Percentiles rank a stretch among this genome's conserved stretches.
phyloP scores from a whole-genome alignment of 192 early-diverging fungal species.

The Lobosporangium transversale region DNA sequence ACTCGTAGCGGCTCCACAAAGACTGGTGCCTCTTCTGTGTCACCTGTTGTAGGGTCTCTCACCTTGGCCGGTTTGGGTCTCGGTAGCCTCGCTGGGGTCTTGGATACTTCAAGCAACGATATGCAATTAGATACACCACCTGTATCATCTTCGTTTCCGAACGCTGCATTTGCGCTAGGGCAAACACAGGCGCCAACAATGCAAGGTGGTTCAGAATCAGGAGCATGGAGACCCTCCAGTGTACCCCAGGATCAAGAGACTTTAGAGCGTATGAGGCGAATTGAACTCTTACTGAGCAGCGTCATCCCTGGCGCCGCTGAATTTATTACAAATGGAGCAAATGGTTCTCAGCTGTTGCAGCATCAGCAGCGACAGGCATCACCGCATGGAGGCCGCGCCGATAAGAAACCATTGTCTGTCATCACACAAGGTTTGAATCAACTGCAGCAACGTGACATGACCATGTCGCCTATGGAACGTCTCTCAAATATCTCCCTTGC shows the following conservation, averaged over 20 bases:
- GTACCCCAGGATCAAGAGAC: conserved; percentile 32
- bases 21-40: conserved; percentile 2
- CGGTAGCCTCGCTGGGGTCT: neutral
- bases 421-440: conserved; percentile 13
- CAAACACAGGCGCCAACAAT: neutral
- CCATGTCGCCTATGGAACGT: conserved; percentile 18
- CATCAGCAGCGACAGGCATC: neutral
- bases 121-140: neutral
- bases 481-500: conserved; percentile 21
- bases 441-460: neutral
- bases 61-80: conserved; percentile 26
- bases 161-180: neutral
- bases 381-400: neutral
- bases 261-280: conserved; percentile 31
- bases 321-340: conserved; percentile 26
- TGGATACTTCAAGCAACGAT: neutral
- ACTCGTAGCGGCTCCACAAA: neutral
- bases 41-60: conserved; percentile 21
- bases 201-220: neutral
- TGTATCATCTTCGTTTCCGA: neutral
- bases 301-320: conserved; percentile 46
- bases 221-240: neutral
- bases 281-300: conserved; percentile 26
- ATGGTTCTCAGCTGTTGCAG: neutral
- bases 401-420: conserved; percentile 6